Evolutionary conservation across 768 basidiomycete genomes (phyloP), one percentile per base, ranked within the genome.

Genomic region (Roridomyces roridus): DNA sequence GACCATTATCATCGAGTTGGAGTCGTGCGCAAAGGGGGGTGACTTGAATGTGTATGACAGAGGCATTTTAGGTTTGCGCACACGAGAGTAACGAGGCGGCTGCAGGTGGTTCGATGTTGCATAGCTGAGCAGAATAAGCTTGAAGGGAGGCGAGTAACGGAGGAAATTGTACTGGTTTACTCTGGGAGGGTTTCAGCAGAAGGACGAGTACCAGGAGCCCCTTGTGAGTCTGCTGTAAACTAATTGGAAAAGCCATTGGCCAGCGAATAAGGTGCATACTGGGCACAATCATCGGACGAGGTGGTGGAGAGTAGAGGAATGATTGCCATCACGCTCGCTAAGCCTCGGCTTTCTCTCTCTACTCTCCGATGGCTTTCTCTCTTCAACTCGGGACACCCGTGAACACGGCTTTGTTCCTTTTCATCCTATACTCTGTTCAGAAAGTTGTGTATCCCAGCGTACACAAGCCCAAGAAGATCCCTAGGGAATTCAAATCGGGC

Each of bases 391-490:
- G 85, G n/a, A 87, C 87, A 4, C 92, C 92, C 12, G 71, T 91
- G 43, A 94, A 94, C 74, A 89, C 89, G 6, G 88, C 87, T 1
- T 80, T 94, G 17, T 80, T 92, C 63, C 62, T 89, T 28, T 91
- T 92, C 68, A 89, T 92, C 40, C 76, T 92, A 51, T 94, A 92
- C 72, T 84, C 87, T 31, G 82, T 89, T 12, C 85, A 89, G 61
- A 79, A 81, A 34, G 87, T 94, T 59, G 66, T 96, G 46, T 85
- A 91, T 47, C 93, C 94, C 0, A 74, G 87, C n/a, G 73, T 76
- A 29, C 72, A 82, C 11, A 74, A 75, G 31, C 78, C 85, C 0
- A 77, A 74, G 45, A 72, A 66, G 4, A 71, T 85, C 15, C 89
- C 88, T 1, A 72, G 79, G 61, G 88, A 91, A 63, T 92, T 92